A percentile compares a stretch with the other conserved stretches of the same genome.
Evolutionary conservation across 257 asterid species (phyloP).

Genomic region (Plectranthus barbatus): DNA sequence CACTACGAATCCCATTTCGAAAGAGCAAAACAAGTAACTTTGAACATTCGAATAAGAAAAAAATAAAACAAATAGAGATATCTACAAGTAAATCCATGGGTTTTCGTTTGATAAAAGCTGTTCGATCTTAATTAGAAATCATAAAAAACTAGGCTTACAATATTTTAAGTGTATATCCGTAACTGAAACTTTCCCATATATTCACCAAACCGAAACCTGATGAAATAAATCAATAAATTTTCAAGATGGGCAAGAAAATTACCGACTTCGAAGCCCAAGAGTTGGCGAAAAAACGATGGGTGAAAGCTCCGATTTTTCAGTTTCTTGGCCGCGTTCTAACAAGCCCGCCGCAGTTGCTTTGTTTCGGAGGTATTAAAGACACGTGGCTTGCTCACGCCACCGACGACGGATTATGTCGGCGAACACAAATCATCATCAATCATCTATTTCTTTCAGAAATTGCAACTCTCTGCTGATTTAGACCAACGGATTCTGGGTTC

Average conservation of each 20-base stretch:
- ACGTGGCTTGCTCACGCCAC: conserved; percentile 28
- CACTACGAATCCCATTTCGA: too few relatives aligned
- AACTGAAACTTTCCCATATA: too few relatives aligned
- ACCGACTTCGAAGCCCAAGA: neutral
- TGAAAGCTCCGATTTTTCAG: neutral
- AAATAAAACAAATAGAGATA: too few relatives aligned
- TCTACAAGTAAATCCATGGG: too few relatives aligned
- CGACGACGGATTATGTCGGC: conserved; percentile 7
- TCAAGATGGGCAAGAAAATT: neutral
- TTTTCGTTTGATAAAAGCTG: too few relatives aligned
- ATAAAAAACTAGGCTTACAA: too few relatives aligned
- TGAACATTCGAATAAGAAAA: too few relatives aligned
- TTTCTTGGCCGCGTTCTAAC: neutral
- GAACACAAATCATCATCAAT: neutral
- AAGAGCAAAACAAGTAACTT: too few relatives aligned
- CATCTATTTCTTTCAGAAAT: too few relatives aligned
- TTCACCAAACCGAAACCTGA: conserved; percentile 3
- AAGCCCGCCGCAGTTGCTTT: neutral
- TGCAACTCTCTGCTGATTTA: neutral
- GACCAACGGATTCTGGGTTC: too few relatives aligned
- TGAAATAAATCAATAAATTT: neutral
- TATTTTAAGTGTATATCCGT: too few relatives aligned
- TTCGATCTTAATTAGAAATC: too few relatives aligned
- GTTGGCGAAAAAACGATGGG: neutral
- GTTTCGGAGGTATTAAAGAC: neutral